Evolutionary conservation across 305 asterid species (phyloP).

Genomic region (Fraxinus nigra): DNA sequence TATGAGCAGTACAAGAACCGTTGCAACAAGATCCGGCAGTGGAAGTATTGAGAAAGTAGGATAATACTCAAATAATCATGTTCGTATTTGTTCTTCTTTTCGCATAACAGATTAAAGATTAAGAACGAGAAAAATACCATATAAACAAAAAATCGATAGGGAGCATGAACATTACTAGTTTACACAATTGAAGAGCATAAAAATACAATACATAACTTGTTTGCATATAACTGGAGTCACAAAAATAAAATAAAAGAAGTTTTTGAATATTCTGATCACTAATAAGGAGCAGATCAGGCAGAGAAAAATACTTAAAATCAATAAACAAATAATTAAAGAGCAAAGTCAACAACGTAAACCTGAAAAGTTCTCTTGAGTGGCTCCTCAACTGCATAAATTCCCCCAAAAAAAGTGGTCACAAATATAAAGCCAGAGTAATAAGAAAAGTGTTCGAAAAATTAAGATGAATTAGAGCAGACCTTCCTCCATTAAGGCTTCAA

Average conservation of each 20-base stretch:
- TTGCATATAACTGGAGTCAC: neutral
- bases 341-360: slow-evolving; percentile 35
- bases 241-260: slow-evolving; percentile 2
- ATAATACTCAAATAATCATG: neutral
- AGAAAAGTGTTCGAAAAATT: neutral
- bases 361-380: slow-evolving; percentile 52
- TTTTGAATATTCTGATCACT: slow-evolving; percentile 3
- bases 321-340: neutral
- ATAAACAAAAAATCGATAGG: neutral
- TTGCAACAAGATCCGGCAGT: slow-evolving; percentile 26
- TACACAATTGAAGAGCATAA: neutral
- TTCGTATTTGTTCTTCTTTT: neutral
- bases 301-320: neutral
- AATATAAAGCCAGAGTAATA: neutral
- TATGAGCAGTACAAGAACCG: slow-evolving; percentile 4
- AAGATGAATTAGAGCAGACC: neutral
- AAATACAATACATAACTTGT: neutral
- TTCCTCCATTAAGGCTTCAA: neutral
- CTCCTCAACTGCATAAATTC: slow-evolving; percentile 58
- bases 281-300: slow-evolving; percentile 29
- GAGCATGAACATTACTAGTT: neutral
- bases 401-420: slow-evolving; percentile 7
- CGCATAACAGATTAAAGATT: neutral
- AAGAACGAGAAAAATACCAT: neutral
- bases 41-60: neutral